Evolutionary conservation across 805 yeast species (phyloP), one percentile per base, ranked within the genome.

Genomic region (Yamadazyma sp.): DNA sequence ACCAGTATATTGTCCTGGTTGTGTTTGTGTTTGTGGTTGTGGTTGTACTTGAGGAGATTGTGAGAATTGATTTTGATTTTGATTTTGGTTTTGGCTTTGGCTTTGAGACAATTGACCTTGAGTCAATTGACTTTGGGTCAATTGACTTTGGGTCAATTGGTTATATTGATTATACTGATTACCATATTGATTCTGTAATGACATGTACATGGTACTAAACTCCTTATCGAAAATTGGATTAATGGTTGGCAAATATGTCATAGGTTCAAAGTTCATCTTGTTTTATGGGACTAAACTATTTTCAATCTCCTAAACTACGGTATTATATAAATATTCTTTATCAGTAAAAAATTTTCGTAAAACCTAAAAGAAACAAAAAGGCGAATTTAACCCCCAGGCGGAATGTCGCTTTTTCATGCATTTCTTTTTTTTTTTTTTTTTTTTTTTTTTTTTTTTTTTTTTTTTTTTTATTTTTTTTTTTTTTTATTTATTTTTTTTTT

Each of bases 161-260:
- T 7, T 6, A 23, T 7, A 9, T 8, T 18, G 30, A 18, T 14
- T 16, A n/a, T 10, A 24, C 13, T 24, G 27, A 8, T 24, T 8
- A n/a, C 7, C n/a, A n/a, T n/a, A n/a, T n/a, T n/a, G n/a, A n/a
- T n/a, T n/a, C n/a, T n/a, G n/a, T n/a, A n/a, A n/a, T n/a, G n/a
- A n/a, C n/a, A n/a, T n/a, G n/a, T n/a, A n/a, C n/a, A n/a, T n/a
- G n/a, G n/a, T n/a, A n/a, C n/a, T n/a, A n/a, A n/a, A n/a, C n/a
- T n/a, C n/a, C n/a, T 17, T 27, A 19, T 13, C 7, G 27, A n/a
- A 24, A 7, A n/a, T 24, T 7, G 30, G 16, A 17, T 22, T 15
- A 12, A 9, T 28, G 22, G 37, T 12, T 23, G 12, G n/a, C n/a
- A 23, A 23, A 23, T 23, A n/a, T n/a, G n/a, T n/a, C n/a, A n/a